Base-by-base conservation (phyloP, 202 grass and related monocot species). In the Schoenoplectus triqueter region DNA sequence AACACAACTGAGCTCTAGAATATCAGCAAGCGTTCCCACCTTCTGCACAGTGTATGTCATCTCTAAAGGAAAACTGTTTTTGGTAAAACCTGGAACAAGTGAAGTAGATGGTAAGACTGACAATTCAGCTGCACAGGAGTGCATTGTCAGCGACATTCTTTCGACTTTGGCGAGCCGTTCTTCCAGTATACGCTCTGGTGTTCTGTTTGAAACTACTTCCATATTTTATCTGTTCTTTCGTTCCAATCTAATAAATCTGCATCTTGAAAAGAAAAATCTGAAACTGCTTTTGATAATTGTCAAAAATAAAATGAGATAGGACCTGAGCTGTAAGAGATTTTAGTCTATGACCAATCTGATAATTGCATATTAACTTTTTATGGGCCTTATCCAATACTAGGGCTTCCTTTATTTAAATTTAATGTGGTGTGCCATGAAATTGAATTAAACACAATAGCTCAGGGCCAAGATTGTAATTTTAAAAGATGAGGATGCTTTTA, bases 41-140 rank as follows among this genome's bases (percentile, higher is more conserved):
- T 99, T 99, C 83, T 99, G 96, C 87, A 96, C 96, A 64, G 87
- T 87, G 59, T 99, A 90, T 66, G 81, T 96, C 3, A 76, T 99
- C 19, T 94, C 87, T 10, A 95, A 92, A 78, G 93, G 96, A 57
- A 96, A 99, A 91, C 81, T 99, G 3, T 88, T 82, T 90, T 99
- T 88, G 11, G 93, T 96, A 66, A 87, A 59, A 42, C 76, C 88
- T 51, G 90, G 92, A 80, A 90, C 87, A 87, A 73, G 86, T 20
- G 84, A 87, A 42, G 31, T 10, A 13, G 55, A 66, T 63, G 89
- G 90, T 73, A 88, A 46, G 76, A 80, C 46, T 10, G 54, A 46
- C 14, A 55, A n/a, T 39, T 17, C 68, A 41, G 80, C 65, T 13
- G 47, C 15, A 78, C 75, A 82, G 18, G 84, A 86, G 80, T 74